Percentiles rank a stretch among this genome's conserved stretches.
phyloP scores from a whole-genome alignment of 352 stramenopile genomes.

The Phytophthora pinifolia region DNA sequence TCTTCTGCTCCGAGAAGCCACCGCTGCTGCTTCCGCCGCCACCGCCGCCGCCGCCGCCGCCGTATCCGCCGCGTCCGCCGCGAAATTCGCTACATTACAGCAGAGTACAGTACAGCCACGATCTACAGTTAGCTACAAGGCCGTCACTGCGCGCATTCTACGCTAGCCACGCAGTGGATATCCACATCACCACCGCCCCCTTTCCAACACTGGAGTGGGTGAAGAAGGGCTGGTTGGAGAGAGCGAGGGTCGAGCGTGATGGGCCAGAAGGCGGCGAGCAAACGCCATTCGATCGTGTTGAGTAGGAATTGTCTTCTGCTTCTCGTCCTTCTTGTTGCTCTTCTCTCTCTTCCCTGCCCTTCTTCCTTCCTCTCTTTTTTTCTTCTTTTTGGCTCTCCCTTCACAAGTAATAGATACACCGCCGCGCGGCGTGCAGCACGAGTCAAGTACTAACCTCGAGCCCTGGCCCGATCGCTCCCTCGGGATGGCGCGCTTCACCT shows the following conservation, averaged over 20 bases:
- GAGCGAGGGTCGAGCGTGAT: slow-evolving; percentile 29
- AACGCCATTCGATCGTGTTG: slow-evolving; percentile 42
- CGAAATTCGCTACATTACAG: slow-evolving; percentile 45
- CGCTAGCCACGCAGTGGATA: slow-evolving; percentile 2
- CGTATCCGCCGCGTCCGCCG: slow-evolving; percentile 30
- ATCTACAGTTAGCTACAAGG: not conserved
- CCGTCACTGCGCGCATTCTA: slow-evolving; percentile 6
- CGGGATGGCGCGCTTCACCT: slow-evolving; percentile 92
- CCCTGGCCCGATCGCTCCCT: slow-evolving; percentile 72
- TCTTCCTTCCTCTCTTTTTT: slow-evolving; percentile 26
- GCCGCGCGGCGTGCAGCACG: slow-evolving; percentile 19
- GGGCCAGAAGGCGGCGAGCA: slow-evolving; percentile 28
- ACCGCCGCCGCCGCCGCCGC: slow-evolving; percentile 8
- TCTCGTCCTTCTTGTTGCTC: slow-evolving; percentile 26
- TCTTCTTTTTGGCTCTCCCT: slow-evolving; percentile 9
- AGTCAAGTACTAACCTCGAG: slow-evolving; percentile 72
- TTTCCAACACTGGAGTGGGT: slow-evolving; percentile 20
- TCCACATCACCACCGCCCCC: slow-evolving; percentile 24
- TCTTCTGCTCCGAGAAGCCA: slow-evolving; percentile 76
- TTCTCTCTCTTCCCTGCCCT: slow-evolving; percentile 30
- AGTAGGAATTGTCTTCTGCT: slow-evolving; percentile 34
- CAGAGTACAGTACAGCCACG: slow-evolving; percentile 11
- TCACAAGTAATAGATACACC: slow-evolving; percentile 31
- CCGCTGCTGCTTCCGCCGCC: slow-evolving; percentile 25
- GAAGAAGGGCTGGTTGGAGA: slow-evolving; percentile 37